These are phyloP conservation scores for Dunaliella primolecta DNA, from an alignment of 139 green algal species.

Conservation along the genomic window DNA sequence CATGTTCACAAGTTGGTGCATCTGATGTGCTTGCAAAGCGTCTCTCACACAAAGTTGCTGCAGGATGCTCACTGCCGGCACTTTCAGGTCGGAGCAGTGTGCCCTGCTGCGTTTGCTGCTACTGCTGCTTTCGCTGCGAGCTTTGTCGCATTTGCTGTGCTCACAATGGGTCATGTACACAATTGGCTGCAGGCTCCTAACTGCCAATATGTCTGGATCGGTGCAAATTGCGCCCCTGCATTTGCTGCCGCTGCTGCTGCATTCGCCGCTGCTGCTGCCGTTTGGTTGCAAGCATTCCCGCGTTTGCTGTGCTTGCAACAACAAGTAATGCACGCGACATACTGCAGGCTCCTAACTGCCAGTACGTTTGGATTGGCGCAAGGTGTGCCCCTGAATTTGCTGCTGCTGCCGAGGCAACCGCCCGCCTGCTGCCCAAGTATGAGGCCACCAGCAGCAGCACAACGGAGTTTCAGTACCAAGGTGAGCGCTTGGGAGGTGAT, in stretches of 20 bases:
- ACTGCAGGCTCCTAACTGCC: conserved; percentile 7
- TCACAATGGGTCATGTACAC: no score
- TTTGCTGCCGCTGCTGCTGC: neutral
- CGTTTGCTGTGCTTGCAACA: conserved; percentile 14
- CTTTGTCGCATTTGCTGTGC: conserved; percentile 18
- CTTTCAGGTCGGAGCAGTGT: conserved; percentile 14
- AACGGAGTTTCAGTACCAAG: neutral
- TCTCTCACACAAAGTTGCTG: no score
- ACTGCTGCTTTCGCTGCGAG: neutral
- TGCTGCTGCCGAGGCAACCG: neutral
- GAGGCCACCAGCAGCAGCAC: conserved; percentile 11
- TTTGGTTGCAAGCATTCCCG: neutral
- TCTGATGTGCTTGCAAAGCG: no score
- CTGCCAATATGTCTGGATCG: conserved; percentile 19
- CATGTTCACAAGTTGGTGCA: no score
- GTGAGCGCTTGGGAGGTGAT: neutral
- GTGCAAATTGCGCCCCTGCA: neutral
- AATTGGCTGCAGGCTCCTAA: conserved; percentile 11
- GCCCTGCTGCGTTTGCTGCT: neutral
- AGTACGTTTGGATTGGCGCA: conserved; percentile 23
- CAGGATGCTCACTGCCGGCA: conserved; percentile 9
- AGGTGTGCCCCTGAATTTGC: neutral
- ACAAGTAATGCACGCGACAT: no score
- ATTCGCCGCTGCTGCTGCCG: conserved; percentile 4
- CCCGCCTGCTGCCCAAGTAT: conserved; percentile 23